Base-by-base conservation (phyloP, 2,329 filamentous ascomycete genomes). In the Thyridium curvatum region DNA sequence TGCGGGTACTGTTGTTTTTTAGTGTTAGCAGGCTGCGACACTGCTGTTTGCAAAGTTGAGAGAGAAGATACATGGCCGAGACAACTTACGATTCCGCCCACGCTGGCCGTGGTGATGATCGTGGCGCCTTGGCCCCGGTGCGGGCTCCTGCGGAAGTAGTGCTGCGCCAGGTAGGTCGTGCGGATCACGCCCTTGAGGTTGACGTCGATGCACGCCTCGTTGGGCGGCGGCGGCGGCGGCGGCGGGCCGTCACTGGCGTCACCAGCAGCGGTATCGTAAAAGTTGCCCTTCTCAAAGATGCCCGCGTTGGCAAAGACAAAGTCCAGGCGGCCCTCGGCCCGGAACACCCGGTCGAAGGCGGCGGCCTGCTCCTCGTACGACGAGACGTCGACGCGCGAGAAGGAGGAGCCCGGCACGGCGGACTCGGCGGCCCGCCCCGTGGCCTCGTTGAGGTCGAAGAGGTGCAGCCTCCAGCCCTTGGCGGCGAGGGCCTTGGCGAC, bases 151-250 rank as follows among this genome's bases (percentile, higher is more conserved):
- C 56, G 51, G 46, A 68, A 66, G 44, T 67, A 68, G 44, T 68
- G 61, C 34, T 60, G 48, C 3, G 64, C 64, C 4, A 67, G 58
- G 41, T 66, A 62, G 7, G 52, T 54, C 13, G 62, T 62, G 17
- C 56, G 57, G 8, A 64, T 46, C 6, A 62, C 59, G 0, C 58
- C 54, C 31, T 62, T 65, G 12, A 64, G 45, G 42, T 64, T 55
- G 38, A 59, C 46, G 37, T 58, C 52, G 33, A 60, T 45, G 18
- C 41, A 51, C 10, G 10, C 36, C 17, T 39, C 30, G 29, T 32
- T 26, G 8, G 38, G 15, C 18, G 33, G 15, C 14, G 30, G 40
- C 4, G 31, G 37, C 14, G 30, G 30, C 29, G 28, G 17, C 8
- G 40, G 40, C 5, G 40, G 40, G 18, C 38, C 29, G 18, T 30